Percentiles rank a stretch among this genome's conserved stretches.
phyloP scores from a whole-genome alignment of 169 alveolate species.

The Eimeria acervulina region DNA sequence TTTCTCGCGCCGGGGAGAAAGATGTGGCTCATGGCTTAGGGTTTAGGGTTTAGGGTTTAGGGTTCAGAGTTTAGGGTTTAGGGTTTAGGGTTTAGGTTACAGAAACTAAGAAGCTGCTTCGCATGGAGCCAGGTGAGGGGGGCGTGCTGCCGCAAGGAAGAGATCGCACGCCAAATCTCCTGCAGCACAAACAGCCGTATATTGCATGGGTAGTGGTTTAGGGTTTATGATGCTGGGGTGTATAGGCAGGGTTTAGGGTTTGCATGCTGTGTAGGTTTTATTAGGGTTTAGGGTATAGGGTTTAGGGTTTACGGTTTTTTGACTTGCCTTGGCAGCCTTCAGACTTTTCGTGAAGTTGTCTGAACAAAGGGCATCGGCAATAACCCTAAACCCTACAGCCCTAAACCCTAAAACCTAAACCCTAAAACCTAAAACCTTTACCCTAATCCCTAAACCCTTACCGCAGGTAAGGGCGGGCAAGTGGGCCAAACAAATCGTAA shows the following conservation, averaged over 20 bases:
- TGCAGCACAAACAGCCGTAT: background rate
- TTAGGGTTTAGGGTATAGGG: constrained; percentile 23
- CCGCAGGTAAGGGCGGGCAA: constrained; percentile 31
- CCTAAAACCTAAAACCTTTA: background rate
- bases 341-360: constrained; percentile 16
- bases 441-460: too few species aligned
- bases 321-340: constrained; percentile 8
- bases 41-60: background rate
- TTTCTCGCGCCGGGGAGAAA: background rate
- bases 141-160: background rate
- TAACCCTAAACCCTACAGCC: background rate
- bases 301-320: background rate
- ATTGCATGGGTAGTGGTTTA: background rate
- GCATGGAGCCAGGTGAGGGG: constrained; percentile 25
- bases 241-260: constrained; percentile 10
- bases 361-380: background rate
- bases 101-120: constrained; percentile 16
- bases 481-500: constrained; percentile 26
- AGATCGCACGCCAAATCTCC: background rate
- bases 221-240: too few species aligned
- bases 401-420: constrained; percentile 49
- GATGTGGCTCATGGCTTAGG: background rate
- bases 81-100: constrained; percentile 61
- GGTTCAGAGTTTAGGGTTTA: constrained; percentile 21
- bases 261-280: too few species aligned